These are phyloP conservation scores for Pogostemon cablin DNA, from an alignment of 257 asterid genomes.

Conservation along the genomic window DNA sequence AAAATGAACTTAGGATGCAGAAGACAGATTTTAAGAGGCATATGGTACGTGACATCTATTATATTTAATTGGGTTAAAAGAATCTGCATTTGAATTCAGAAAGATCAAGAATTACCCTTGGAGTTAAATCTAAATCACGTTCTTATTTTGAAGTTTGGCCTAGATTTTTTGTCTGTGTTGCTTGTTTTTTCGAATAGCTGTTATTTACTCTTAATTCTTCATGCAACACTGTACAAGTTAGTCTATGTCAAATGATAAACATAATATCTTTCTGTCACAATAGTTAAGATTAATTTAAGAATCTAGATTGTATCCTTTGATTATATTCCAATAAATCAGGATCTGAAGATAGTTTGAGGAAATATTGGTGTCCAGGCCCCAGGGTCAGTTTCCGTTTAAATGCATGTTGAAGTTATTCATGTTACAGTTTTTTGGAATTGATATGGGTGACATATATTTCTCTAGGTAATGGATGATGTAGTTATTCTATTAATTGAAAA, in stretches of 20 bases:
- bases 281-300: background rate
- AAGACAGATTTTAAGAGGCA: background rate
- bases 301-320: background rate
- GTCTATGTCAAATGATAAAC: background rate
- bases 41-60: background rate
- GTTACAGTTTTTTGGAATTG: background rate
- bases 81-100: background rate
- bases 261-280: background rate
- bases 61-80: background rate
- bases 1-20: background rate
- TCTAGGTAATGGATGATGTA: background rate
- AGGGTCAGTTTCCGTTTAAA: background rate
- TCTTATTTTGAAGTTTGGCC: background rate
- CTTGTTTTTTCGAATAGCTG: constrained; percentile 3
- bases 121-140: background rate
- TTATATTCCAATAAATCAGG: background rate
- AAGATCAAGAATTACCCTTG: background rate
- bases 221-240: background rate
- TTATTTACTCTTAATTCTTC: background rate
- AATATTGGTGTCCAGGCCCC: background rate
- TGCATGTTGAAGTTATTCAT: background rate
- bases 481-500: constrained; percentile 4
- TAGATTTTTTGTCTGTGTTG: background rate
- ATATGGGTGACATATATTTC: background rate
- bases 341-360: background rate